Percentiles rank a stretch among this genome's conserved stretches.
phyloP scores from a whole-genome alignment of 108 stramenopile species.

The Discostella pseudostelligera region DNA sequence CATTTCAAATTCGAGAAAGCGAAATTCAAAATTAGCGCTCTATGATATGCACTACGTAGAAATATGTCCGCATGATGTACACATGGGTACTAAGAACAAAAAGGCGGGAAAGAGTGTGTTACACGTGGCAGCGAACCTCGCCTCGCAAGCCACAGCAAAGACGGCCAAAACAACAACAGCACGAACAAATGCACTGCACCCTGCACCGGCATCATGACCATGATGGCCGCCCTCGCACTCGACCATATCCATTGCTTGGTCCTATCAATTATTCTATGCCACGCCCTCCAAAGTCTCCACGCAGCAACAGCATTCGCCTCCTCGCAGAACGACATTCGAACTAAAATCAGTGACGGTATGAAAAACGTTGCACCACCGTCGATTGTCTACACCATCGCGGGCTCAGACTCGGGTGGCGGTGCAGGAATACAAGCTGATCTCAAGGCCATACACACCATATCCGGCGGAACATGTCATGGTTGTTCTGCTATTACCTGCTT shows the following conservation, averaged over 20 bases:
- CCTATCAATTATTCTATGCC: background rate
- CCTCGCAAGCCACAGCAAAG: too few relatives aligned
- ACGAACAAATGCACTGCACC: too few relatives aligned
- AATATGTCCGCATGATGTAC: too few relatives aligned
- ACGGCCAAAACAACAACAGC: too few relatives aligned
- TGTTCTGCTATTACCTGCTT: slow-evolving; percentile 91
- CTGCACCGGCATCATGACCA: background rate
- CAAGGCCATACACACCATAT: slow-evolving; percentile 81
- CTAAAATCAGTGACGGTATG: background rate
- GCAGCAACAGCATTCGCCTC: slow-evolving; percentile 9
- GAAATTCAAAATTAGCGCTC: too few relatives aligned
- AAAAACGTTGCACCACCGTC: slow-evolving; percentile 43
- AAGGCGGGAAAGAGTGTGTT: too few relatives aligned
- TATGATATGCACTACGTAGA: too few relatives aligned
- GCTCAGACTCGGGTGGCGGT: slow-evolving; percentile 93
- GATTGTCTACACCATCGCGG: slow-evolving; percentile 92
- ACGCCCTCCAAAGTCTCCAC: background rate
- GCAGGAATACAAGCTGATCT: slow-evolving; percentile 96
- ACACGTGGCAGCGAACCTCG: too few relatives aligned
- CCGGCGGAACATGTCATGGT: slow-evolving; percentile 65
- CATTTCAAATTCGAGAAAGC: too few relatives aligned
- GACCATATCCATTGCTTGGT: background rate
- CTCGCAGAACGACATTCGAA: background rate
- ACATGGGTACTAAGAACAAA: too few relatives aligned
- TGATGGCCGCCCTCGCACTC: background rate